Evolutionary conservation across 1,284 basidiomycete species (phyloP), one percentile per base, ranked within the genome.

Genomic region (Ganoderma boninense): DNA sequence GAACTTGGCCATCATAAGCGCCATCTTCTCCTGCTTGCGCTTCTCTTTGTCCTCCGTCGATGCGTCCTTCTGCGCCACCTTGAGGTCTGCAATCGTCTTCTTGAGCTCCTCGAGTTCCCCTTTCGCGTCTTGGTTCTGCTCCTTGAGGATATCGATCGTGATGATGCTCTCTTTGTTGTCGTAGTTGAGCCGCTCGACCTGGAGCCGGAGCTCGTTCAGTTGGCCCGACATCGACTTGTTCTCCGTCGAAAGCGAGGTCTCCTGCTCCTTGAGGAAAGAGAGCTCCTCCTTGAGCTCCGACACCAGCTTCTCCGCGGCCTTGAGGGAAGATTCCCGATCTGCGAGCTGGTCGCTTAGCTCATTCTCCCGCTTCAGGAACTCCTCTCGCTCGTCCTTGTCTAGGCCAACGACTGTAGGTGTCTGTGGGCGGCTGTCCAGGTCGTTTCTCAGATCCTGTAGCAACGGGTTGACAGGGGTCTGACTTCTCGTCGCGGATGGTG

Each of bases 1-100:
- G 78, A 99, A 98, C 82, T 98, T 97, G 72, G 97, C 96, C 97
- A 99, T 98, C 96, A 99, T 98, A 75, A 97, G 87, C n/a, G 95
- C 97, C 94, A 99, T 96, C 88, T 98, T 98, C 85, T 99, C 97
- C 78, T 98, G 97, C 84, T 99, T 99, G 82, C 96, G 92, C 87
- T 96, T 97, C 87, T 99, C 97, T 85, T 98, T 99, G 80, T 97
- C 97, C 81, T 98, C 97, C 32, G 91, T 89, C 42, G 91, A 92
- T 16, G 92, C 87, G 76, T 97, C 95, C 85, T 95, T 96, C 82
- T 97, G 94, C 40, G 90, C 88, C 35, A 86, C 85, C 83, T 93
- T 95, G 76, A 97, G 84, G 66, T 96, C 95, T 38, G 89, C 85
- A 71, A 97, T 90, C 76, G 91, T 89, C 80, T 91, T 92, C 84